A percentile compares a stretch with the other conserved stretches of the same genome.
phyloP scores from a whole-genome alignment of 2,329 filamentous ascomycete genomes.

The Thermoascus crustaceus region DNA sequence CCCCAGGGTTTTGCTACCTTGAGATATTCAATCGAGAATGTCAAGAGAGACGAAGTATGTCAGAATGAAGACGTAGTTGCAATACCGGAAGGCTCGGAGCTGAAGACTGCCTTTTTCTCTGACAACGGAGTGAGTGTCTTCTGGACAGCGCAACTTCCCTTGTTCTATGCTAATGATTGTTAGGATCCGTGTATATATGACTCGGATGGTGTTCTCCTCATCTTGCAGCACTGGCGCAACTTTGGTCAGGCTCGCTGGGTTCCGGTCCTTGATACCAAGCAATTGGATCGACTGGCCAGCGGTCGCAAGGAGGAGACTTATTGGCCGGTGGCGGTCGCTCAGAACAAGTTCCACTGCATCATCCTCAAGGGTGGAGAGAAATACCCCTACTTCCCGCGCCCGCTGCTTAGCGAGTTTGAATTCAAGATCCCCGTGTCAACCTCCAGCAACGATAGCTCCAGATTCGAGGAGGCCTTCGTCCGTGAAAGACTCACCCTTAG shows the following conservation, averaged over 20 bases:
- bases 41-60: constrained; percentile 87
- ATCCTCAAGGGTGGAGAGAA: constrained; percentile 93
- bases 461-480: constrained; percentile 74
- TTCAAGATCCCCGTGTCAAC: constrained; percentile 75
- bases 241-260: constrained; percentile 83
- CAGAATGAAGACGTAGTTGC: constrained; percentile 91
- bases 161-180: constrained; percentile 8
- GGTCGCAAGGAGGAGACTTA: constrained; percentile 85
- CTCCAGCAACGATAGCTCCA: constrained; percentile 32
- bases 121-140: constrained; percentile 63
- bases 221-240: constrained; percentile 82
- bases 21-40: constrained; percentile 86
- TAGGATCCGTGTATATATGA: constrained; percentile 96
- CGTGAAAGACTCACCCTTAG: constrained; percentile 63
- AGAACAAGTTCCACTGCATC: constrained; percentile 93
- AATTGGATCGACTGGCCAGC: constrained; percentile 69
- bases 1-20: constrained; percentile 70
- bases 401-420: constrained; percentile 84
- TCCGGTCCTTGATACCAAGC: constrained; percentile 81
- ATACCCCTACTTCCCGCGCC: constrained; percentile 86
- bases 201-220: constrained; percentile 77
- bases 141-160: not conserved
- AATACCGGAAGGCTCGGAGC: constrained; percentile 61
- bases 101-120: constrained; percentile 85
- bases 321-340: constrained; percentile 89